These are phyloP conservation scores for Saccharomycopsis selenospora DNA, from an alignment of 805 yeast species.

Conservation along the genomic window DNA sequence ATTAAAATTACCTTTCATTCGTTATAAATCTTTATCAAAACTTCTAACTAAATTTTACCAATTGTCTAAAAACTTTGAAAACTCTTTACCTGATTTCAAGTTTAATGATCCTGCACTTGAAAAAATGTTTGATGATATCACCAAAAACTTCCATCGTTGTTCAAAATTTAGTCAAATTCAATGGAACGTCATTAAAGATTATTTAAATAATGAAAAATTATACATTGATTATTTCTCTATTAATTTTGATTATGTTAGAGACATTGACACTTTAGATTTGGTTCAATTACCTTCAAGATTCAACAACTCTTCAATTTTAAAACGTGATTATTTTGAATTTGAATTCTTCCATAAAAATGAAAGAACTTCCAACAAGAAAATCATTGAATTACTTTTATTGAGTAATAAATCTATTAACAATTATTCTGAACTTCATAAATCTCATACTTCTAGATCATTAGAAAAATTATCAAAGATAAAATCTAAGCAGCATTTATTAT, in stretches of 20 bases:
- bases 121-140: slow-evolving; percentile 13
- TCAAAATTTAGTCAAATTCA: slow-evolving; percentile 14
- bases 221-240: slow-evolving; percentile 17
- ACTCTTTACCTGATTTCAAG: slow-evolving; percentile 10
- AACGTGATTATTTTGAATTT: slow-evolving; percentile 20
- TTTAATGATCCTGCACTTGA: slow-evolving; percentile 7
- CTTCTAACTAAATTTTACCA: slow-evolving; percentile 8
- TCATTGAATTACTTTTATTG: slow-evolving; percentile 18
- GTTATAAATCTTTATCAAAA: slow-evolving; percentile 17
- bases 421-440: slow-evolving; percentile 9
- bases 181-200: slow-evolving; percentile 15
- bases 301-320: slow-evolving; percentile 9
- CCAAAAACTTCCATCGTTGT: slow-evolving; percentile 8
- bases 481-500: slow-evolving; percentile 7
- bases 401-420: slow-evolving; percentile 11
- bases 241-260: slow-evolving; percentile 10
- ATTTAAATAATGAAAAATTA: slow-evolving; percentile 18
- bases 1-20: slow-evolving; percentile 17
- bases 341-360: slow-evolving; percentile 17
- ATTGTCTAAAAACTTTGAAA: slow-evolving; percentile 10
- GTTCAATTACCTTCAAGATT: slow-evolving; percentile 1
- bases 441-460: slow-evolving; percentile 11
- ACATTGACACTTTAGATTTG: slow-evolving; percentile 6
- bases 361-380: slow-evolving; percentile 10
- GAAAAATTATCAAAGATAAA: slow-evolving; percentile 11